Percentiles rank a stretch among this genome's conserved stretches.
These are phyloP conservation scores for Papilionanthe hybrid DNA, from an alignment of 116 monocot genomes.

Conservation along the genomic window DNA sequence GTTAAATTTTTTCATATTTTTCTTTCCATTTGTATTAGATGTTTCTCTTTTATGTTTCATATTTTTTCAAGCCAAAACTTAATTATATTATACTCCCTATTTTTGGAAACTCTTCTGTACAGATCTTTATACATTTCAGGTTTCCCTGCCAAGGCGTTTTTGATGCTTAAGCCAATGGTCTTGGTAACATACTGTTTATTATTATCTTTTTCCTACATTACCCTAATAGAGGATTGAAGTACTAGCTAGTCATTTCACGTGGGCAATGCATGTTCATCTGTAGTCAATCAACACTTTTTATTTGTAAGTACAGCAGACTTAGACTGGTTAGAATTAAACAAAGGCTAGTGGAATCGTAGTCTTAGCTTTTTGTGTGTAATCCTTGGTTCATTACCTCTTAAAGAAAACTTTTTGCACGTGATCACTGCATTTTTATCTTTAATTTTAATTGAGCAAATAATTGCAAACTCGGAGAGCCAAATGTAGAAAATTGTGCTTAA, in stretches of 20 bases:
- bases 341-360: too few relatives aligned
- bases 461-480: neutral
- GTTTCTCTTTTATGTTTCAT: neutral
- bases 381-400: too few relatives aligned
- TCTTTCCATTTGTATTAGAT: neutral
- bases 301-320: too few relatives aligned
- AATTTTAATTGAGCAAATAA: neutral
- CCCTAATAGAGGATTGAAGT: too few relatives aligned
- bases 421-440: neutral
- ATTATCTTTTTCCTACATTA: too few relatives aligned
- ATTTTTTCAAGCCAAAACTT: neutral
- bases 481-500: neutral
- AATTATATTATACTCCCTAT: neutral
- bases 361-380: too few relatives aligned
- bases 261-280: too few relatives aligned
- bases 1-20: neutral
- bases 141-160: neutral
- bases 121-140: neutral
- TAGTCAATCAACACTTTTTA: too few relatives aligned
- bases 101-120: neutral
- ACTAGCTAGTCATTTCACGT: too few relatives aligned
- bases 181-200: too few relatives aligned
- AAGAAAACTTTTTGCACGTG: too few relatives aligned
- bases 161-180: neutral
- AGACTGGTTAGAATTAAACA: too few relatives aligned